phyloP scores from a whole-genome alignment of 306 rosid species.

The Inga laurina region DNA sequence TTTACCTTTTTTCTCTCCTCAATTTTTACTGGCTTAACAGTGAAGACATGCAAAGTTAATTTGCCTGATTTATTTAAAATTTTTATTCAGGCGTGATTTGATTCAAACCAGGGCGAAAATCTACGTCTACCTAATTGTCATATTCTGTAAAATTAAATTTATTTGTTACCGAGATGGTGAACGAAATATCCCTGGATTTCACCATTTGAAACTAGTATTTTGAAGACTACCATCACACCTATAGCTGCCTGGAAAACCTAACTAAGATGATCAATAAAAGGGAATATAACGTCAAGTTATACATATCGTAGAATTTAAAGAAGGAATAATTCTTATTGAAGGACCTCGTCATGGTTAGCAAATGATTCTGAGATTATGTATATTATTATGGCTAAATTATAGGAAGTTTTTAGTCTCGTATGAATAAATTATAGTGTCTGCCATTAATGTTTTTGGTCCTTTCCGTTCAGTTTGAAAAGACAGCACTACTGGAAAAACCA shows the following conservation, averaged over 20 bases:
- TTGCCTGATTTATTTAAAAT: background rate
- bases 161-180: background rate
- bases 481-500: conserved; percentile 44
- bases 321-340: background rate
- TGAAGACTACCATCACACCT: background rate
- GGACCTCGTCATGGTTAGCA: background rate
- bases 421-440: conserved; percentile 44
- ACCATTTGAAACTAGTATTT: background rate
- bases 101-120: background rate
- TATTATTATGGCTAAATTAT: conserved; percentile 6
- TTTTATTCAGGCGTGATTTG: background rate
- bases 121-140: background rate
- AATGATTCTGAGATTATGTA: background rate
- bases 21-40: background rate
- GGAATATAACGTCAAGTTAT: background rate
- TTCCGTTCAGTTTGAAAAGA: conserved; percentile 49
- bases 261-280: background rate
- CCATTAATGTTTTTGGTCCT: conserved; percentile 31
- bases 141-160: background rate
- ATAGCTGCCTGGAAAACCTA: background rate
- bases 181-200: background rate
- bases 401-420: conserved; percentile 25
- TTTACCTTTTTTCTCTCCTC: background rate
- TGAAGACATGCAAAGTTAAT: background rate
- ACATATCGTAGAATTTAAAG: background rate